Conservation (phyloP, 169 alveolate species). For the Toxoplasma gondii region DNA sequence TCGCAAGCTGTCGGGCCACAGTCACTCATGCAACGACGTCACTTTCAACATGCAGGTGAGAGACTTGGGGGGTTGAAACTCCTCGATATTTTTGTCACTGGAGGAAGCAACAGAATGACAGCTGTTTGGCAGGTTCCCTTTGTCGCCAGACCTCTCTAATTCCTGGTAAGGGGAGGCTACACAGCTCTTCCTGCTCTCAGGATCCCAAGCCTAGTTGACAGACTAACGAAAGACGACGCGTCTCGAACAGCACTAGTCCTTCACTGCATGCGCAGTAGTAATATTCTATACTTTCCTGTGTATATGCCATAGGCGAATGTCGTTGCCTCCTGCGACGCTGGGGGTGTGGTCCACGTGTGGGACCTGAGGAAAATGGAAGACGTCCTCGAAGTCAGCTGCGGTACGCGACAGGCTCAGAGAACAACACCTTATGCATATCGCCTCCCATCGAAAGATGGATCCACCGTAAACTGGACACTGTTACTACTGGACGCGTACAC, state of each 20-base stretch:
- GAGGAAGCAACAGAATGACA: too few relatives aligned
- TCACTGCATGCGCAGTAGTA: too few relatives aligned
- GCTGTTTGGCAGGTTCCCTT: too few relatives aligned
- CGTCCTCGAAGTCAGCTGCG: slow-evolving; percentile 81
- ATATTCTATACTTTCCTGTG: too few relatives aligned
- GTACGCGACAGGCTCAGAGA: slow-evolving; percentile 53
- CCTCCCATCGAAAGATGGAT: neutral
- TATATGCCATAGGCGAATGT: slow-evolving; percentile 76
- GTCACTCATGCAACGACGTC: slow-evolving; percentile 86
- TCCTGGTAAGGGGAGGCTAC: too few relatives aligned
- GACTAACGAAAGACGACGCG: too few relatives aligned
- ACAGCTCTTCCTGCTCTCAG: too few relatives aligned
- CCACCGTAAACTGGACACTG: neutral
- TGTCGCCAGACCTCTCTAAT: too few relatives aligned
- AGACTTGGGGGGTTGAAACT: neutral
- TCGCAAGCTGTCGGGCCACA: slow-evolving; percentile 93
- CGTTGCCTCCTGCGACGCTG: slow-evolving; percentile 92
- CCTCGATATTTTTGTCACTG: neutral
- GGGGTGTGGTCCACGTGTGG: slow-evolving; percentile 92
- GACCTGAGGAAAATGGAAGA: slow-evolving; percentile 92
- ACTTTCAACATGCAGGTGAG: slow-evolving; percentile 76
- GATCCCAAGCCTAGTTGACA: too few relatives aligned
- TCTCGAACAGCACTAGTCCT: too few relatives aligned
- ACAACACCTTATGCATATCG: neutral
- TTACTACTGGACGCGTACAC: neutral